phyloP scores from a whole-genome alignment of 2,329 filamentous ascomycete species.

The Talaromyces sp. region DNA sequence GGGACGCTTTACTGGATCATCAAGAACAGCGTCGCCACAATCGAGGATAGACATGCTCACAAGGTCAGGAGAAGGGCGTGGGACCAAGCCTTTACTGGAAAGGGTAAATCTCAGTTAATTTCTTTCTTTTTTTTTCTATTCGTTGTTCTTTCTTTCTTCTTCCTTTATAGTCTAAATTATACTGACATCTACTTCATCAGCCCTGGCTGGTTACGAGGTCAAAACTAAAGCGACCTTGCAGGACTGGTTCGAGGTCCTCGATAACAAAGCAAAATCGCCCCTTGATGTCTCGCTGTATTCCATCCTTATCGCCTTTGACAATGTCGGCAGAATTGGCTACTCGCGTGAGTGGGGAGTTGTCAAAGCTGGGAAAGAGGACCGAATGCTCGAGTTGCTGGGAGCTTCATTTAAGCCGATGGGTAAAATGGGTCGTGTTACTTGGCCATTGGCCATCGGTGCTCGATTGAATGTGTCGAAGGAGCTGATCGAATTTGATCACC shows the following conservation, averaged over 20 bases:
- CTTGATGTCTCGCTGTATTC: neutral
- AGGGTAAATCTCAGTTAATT: slow-evolving; percentile 2
- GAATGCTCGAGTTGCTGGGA: neutral
- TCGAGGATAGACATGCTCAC: slow-evolving; percentile 2
- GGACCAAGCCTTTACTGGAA: slow-evolving; percentile 7
- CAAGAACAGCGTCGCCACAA: neutral
- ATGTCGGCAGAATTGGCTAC: neutral
- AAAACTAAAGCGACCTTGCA: neutral
- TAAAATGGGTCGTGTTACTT: neutral
- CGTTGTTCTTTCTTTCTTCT: too few species aligned
- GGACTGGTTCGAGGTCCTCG: neutral
- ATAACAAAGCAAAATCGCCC: neutral
- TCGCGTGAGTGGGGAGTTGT: neutral
- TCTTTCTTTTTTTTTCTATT: too few species aligned
- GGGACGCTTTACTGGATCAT: slow-evolving; percentile 8
- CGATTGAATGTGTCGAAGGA: neutral
- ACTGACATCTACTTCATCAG: neutral
- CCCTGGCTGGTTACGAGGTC: neutral
- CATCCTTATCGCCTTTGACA: neutral
- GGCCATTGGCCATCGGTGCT: neutral
- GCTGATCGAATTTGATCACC: neutral
- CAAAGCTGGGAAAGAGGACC: neutral
- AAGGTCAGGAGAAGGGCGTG: slow-evolving; percentile 6
- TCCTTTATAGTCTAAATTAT: too few species aligned
- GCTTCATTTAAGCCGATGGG: neutral